Evolutionary conservation across 257 asterid species (phyloP).

Genomic region (Cruciata laevipes): DNA sequence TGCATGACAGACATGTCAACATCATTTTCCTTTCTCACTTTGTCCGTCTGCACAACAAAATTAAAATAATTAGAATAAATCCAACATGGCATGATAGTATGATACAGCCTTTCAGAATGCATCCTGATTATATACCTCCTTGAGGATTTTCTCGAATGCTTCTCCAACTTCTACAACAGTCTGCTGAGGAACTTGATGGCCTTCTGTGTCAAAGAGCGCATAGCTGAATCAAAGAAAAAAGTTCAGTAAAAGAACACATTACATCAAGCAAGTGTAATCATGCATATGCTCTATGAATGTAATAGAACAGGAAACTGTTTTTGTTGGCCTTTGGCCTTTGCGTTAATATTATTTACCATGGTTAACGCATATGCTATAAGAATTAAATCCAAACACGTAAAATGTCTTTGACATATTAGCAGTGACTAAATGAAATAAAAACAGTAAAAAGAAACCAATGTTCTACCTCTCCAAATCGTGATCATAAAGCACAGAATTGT

Average conservation of each 20-base stretch:
- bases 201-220: slow-evolving; percentile 72
- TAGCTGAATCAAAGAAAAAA: slow-evolving; percentile 33
- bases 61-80: slow-evolving; percentile 17
- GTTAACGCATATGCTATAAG: neutral
- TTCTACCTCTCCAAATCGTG: slow-evolving; percentile 94
- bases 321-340: no score
- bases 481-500: slow-evolving; percentile 85
- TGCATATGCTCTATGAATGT: neutral
- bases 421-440: neutral
- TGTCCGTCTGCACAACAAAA: slow-evolving; percentile 54
- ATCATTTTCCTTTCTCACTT: slow-evolving; percentile 69
- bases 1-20: slow-evolving; percentile 77
- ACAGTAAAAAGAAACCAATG: neutral
- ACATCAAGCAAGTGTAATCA: neutral
- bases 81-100: neutral
- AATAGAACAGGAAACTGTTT: no score
- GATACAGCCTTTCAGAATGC: neutral
- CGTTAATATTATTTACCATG: no score
- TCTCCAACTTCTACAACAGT: slow-evolving; percentile 84
- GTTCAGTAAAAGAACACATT: neutral
- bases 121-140: slow-evolving; percentile 50
- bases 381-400: neutral
- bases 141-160: slow-evolving; percentile 75
- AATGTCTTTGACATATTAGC: neutral
- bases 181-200: slow-evolving; percentile 78